phyloP scores from a whole-genome alignment of 108 stramenopile genomes.

The Nitzschia inconspicua region DNA sequence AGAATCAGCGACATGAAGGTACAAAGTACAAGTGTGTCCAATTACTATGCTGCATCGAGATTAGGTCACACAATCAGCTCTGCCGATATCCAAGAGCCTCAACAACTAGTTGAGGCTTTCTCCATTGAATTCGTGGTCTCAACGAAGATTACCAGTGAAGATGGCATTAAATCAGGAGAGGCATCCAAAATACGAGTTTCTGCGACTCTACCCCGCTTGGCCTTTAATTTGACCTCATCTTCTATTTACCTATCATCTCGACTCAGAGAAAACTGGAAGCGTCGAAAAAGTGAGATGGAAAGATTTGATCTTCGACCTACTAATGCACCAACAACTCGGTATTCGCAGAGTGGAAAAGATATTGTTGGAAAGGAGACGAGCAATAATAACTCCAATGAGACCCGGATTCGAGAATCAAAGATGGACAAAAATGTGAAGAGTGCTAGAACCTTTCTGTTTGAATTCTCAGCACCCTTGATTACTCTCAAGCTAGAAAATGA shows the following conservation, averaged over 20 bases:
- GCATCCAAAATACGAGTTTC: slow-evolving; percentile 27
- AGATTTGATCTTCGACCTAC: background rate
- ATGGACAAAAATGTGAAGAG: no score
- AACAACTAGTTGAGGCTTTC: slow-evolving; percentile 64
- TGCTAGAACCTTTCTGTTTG: slow-evolving; percentile 29
- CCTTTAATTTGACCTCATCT: slow-evolving; percentile 67
- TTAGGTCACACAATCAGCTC: background rate
- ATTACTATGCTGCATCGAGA: background rate
- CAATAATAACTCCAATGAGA: no score
- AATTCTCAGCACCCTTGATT: slow-evolving; percentile 58
- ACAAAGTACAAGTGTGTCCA: slow-evolving; percentile 11
- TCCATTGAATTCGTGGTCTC: slow-evolving; percentile 49
- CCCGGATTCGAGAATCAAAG: no score
- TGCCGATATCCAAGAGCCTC: no score
- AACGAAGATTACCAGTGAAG: slow-evolving; percentile 32
- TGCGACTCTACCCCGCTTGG: slow-evolving; percentile 55
- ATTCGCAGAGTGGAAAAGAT: no score
- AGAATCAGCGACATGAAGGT: slow-evolving; percentile 50
- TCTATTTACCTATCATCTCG: slow-evolving; percentile 49
- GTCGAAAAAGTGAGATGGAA: background rate
- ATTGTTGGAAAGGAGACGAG: background rate
- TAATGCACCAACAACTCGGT: no score
- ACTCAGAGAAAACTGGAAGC: slow-evolving; percentile 34
- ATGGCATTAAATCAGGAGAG: slow-evolving; percentile 4
- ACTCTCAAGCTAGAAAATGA: slow-evolving; percentile 49